These are phyloP conservation scores for Macroventuria anomochaeta DNA, from an alignment of 2,329 filamentous ascomycete species.

Conservation along the genomic window DNA sequence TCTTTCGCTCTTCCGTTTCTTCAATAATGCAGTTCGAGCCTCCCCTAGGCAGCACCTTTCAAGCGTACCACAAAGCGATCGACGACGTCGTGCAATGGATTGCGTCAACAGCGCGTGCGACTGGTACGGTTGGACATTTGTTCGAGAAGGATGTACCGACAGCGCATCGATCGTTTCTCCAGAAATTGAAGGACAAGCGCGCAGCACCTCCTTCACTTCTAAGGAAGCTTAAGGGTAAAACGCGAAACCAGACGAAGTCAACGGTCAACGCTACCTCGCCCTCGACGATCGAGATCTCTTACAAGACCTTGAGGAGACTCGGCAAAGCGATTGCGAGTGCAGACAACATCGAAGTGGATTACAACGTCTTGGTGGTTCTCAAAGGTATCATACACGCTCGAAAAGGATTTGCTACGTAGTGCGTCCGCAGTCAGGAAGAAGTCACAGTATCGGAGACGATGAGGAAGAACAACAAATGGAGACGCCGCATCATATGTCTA, in stretches of 20 bases:
- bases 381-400: conserved; percentile 20
- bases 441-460: neutral
- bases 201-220: neutral
- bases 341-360: conserved; percentile 4
- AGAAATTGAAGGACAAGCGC: conserved; percentile 1
- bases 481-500: conserved; percentile 18
- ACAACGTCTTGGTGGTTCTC: conserved; percentile 14
- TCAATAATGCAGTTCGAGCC: conserved; percentile 16
- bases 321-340: conserved; percentile 6
- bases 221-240: neutral
- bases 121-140: conserved; percentile 14
- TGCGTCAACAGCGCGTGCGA: conserved; percentile 15
- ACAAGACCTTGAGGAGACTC: conserved; percentile 2
- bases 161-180: neutral
- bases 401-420: conserved; percentile 22
- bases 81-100: conserved; percentile 23
- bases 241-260: neutral
- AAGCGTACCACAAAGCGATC: conserved; percentile 16
- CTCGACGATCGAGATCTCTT: conserved; percentile 1
- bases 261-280: neutral
- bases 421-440: conserved; percentile 11
- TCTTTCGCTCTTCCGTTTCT: neutral
- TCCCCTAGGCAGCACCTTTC: conserved; percentile 14
- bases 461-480: conserved; percentile 14
- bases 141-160: neutral